phyloP scores from a whole-genome alignment of 2,329 filamentous ascomycete species.

The Podosphaera xanthii region DNA sequence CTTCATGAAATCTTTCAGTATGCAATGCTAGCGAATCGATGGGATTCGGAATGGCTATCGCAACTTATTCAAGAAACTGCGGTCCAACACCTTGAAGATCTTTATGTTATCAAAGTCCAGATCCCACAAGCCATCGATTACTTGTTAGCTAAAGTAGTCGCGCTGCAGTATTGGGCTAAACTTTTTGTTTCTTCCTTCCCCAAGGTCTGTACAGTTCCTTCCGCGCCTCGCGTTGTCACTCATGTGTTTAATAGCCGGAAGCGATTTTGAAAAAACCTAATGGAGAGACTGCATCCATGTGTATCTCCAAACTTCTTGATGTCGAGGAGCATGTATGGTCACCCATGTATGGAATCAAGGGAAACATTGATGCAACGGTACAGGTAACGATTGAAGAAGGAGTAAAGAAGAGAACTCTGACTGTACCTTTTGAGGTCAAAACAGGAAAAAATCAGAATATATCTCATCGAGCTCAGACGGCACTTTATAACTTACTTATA shows the following conservation, averaged over 20 bases:
- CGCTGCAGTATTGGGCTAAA: conserved; percentile 63
- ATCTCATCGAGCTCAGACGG: conserved; percentile 78
- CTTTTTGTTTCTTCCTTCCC: conserved; percentile 54
- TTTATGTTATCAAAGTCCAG: conserved; percentile 69
- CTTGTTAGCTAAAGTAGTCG: conserved; percentile 59
- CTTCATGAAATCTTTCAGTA: conserved; percentile 92
- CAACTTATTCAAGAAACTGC: conserved; percentile 44
- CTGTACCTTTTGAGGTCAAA: conserved; percentile 87
- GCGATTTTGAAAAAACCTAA: conserved; percentile 62
- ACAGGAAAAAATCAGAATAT: conserved; percentile 68
- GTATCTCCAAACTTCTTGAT: conserved; percentile 80
- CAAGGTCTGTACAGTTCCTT: conserved; percentile 24
- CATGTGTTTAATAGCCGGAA: conserved; percentile 24
- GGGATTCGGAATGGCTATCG: conserved; percentile 47
- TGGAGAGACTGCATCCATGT: conserved; percentile 54
- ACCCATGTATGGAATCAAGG: conserved; percentile 88
- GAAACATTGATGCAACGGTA: conserved; percentile 92
- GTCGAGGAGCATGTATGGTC: conserved; percentile 98
- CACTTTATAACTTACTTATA: conserved; percentile 75
- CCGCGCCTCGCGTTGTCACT: neutral
- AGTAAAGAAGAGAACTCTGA: conserved; percentile 41
- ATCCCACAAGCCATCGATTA: conserved; percentile 53
- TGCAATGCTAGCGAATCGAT: conserved; percentile 60
- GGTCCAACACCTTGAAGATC: conserved; percentile 61
- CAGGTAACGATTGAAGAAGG: conserved; percentile 63